Evolutionary conservation across 2,329 filamentous ascomycete species (phyloP), one percentile per base, ranked within the genome.

Genomic region (Verticillium longisporum): DNA sequence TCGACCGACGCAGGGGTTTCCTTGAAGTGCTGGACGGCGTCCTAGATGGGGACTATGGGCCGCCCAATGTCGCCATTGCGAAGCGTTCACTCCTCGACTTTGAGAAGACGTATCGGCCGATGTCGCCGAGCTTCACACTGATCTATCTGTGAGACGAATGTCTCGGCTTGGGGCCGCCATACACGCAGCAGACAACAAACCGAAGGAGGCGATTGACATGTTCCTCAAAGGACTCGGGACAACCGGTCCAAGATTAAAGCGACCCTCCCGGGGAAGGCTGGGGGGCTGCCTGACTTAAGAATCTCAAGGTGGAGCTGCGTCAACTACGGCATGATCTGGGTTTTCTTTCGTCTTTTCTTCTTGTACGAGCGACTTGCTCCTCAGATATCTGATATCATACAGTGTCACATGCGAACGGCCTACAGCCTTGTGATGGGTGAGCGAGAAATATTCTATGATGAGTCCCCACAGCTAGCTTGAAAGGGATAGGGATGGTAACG

Each of bases 341-440:
- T 64, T 0, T 69, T 71, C 57, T 9, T 63, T 3, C 15, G 37
- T 0, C 61, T 71, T 21, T 58, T 55, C 21, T n/a, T 36, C 2
- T 63, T 62, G 2, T 72, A 68, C 61, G 31, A 58, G 31, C 9
- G 5, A 2, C 45, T 70, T 10, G 65, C 66, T 1, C 69, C 71
- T 10, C 64, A 68, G 55, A 56, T 71, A 11, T 67, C 65, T 32
- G 26, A 53, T 11, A 50, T 59, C 6, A 64, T 60, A 6, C 66
- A 62, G 38, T 10, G 53, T 1, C 72, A 71, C 53, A 66, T 66
- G 1, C 55, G 57, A 0, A 64, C 64, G 9, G 60, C 62, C 1
- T 72, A 72, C 58, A 64, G 62, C 11, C 70, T 74, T 10, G 50
- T 57, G 5, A 60, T 64, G 13, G 72, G 71, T 6, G 70, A 73